Evolutionary conservation across 345 rosid genomes (phyloP), one percentile per base, ranked within the genome.

Genomic region (Citrus medica): DNA sequence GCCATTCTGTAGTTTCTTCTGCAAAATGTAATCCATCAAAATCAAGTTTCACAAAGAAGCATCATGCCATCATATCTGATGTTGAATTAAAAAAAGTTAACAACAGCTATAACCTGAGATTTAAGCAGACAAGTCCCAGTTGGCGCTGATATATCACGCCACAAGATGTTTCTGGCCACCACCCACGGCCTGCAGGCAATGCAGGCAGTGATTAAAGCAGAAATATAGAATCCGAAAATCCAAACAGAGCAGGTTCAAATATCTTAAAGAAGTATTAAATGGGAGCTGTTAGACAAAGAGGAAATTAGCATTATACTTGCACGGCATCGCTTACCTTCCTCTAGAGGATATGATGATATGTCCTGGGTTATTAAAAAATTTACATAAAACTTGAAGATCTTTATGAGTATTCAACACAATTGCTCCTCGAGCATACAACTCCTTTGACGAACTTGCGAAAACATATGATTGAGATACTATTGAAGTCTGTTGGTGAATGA

Each of bases 131-230:
- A 67, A 37, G 35, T 68, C 81, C 84, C 40, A 30, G 30, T 46
- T 40, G 78, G 35, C 1, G 53, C 53, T 66, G 42, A 71, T 32
- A 68, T 42, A 59, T 71, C 76, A 53, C 37, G 42, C 75, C 62
- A 6, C 2, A 72, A 79, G 56, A 80, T 24, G 24, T 66, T 82
- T 56, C 73, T 80, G 65, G 76, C 35, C 33, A 79, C 77, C 24
- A 86, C 82, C 88, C 83, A 88, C 4, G 91, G 89, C 82, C 91
- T 88, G 84, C 72, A 76, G 37, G 69, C 30, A 78, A 46, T 68
- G 73, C 60, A 66, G 4, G 27, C 46, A 66, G 40, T 30, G 42
- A 46, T 4, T 21, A 53, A 24, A 30, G 30, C 48, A 30, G 4
- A 46, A 28, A 71, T 16, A 64, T 62, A 40, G 40, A 73, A 48